Conservation (phyloP, 208 protist genomes). For the Acanthamoeba healyi region DNA sequence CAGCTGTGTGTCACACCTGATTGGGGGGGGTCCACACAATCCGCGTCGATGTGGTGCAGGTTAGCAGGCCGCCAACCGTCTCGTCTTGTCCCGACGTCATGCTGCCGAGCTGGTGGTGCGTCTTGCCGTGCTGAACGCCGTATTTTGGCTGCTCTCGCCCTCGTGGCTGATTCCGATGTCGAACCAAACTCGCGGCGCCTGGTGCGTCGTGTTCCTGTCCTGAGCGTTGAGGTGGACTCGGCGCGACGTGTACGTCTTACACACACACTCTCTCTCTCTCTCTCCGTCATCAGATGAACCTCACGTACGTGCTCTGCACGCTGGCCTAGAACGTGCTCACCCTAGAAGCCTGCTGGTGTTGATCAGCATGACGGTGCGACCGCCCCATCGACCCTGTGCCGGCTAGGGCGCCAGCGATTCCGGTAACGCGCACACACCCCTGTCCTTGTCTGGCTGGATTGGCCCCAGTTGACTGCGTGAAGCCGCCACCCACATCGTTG, state of each 20-base stretch:
- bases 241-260: too few relatives aligned
- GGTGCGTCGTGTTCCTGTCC: slow-evolving; percentile 78
- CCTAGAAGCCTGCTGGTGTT: not conserved
- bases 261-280: not conserved
- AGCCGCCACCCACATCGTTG: slow-evolving; percentile 60
- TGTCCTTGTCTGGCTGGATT: too few relatives aligned
- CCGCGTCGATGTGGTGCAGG: not conserved
- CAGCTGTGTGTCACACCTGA: not conserved
- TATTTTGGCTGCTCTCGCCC: slow-evolving; percentile 15
- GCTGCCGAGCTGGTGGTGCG: not conserved
- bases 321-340: slow-evolving; percentile 57
- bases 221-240: not conserved
- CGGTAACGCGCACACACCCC: slow-evolving; percentile 31
- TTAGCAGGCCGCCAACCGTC: not conserved
- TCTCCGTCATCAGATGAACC: slow-evolving; percentile 53
- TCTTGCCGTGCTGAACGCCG: not conserved
- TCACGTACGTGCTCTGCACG: slow-evolving; percentile 55
- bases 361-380: not conserved
- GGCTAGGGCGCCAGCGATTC: too few relatives aligned
- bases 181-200: slow-evolving; percentile 72
- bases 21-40: too few relatives aligned
- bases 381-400: not conserved
- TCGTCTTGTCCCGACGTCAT: too few relatives aligned
- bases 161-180: not conserved
- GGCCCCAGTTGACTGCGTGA: too few relatives aligned